Conservation (phyloP, 768 basidiomycete species). For the Rhodotorula diobovata region DNA sequence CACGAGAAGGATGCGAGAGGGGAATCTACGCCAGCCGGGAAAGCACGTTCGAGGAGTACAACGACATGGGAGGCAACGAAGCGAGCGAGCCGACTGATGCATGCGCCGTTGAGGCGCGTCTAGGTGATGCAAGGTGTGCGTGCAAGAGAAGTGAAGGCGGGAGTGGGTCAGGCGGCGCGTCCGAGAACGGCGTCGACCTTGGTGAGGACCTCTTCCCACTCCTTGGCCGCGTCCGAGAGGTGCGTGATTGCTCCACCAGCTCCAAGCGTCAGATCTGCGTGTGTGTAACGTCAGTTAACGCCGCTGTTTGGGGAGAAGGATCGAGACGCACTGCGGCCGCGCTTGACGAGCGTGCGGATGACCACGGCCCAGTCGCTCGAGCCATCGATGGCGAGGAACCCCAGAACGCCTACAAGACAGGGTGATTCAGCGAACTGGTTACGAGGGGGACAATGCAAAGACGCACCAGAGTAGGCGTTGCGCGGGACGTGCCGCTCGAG, state of each 20-base stretch:
- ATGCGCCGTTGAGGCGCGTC: conserved; percentile 1
- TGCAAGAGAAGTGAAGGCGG: background rate
- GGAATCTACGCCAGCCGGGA: conserved; percentile 1
- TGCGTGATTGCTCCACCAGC: conserved; percentile 97
- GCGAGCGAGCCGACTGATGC: background rate
- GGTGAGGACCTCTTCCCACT: conserved; percentile 92
- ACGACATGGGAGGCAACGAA: conserved; percentile 1
- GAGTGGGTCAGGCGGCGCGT: too few relatives aligned
- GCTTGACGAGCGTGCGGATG: conserved; percentile 75
- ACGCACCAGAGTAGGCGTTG: conserved; percentile 66
- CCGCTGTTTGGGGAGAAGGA: background rate
- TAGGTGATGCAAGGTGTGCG: background rate
- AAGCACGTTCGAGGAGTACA: background rate
- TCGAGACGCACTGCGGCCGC: conserved; percentile 23
- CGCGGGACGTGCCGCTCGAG: conserved; percentile 66
- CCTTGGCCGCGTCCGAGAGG: conserved; percentile 72
- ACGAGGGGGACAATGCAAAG: background rate
- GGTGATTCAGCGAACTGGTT: background rate
- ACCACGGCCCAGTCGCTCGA: conserved; percentile 88
- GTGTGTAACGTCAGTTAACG: too few relatives aligned
- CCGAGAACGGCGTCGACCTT: conserved; percentile 57
- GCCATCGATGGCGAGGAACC: conserved; percentile 85
- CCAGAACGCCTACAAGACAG: conserved; percentile 64
- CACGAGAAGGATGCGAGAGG: background rate
- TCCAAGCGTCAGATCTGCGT: conserved; percentile 55